Conservation (phyloP, 192 early-diverging fungal genomes). For the Helicostylum pulchrum region DNA sequence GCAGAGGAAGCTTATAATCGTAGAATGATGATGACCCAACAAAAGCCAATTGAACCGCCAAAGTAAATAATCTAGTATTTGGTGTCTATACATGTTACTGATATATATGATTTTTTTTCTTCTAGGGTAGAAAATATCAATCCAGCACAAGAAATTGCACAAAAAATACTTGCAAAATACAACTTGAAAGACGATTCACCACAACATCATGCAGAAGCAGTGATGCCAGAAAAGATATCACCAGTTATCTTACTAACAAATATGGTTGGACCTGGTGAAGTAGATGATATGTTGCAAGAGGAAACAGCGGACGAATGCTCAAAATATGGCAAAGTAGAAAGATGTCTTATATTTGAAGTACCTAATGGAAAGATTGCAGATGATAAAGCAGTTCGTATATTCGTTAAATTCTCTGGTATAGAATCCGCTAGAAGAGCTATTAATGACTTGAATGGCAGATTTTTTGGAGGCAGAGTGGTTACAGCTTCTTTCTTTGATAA, state of each 20-base stretch:
- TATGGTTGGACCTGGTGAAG: conserved; percentile 77
- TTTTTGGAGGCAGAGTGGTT: conserved; percentile 72
- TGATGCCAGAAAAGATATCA: background rate
- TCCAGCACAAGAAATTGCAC: conserved; percentile 27
- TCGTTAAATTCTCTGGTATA: conserved; percentile 62
- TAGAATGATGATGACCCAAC: conserved; percentile 37
- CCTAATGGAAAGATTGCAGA: conserved; percentile 49
- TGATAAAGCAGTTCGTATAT: conserved; percentile 75
- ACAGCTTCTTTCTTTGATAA: conserved; percentile 60
- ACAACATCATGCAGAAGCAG: background rate
- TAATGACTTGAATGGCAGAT: conserved; percentile 64
- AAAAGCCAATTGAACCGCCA: background rate
- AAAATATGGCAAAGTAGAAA: conserved; percentile 72
- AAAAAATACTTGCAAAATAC: conserved; percentile 37
- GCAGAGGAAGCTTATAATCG: conserved; percentile 71
- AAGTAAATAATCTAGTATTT: background rate
- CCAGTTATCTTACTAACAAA: conserved; percentile 65
- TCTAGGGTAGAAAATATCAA: background rate
- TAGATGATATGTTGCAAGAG: conserved; percentile 67
- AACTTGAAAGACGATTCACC: conserved; percentile 44
- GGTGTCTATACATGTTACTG: background rate
- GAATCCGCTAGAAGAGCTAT: conserved; percentile 52
- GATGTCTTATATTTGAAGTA: conserved; percentile 65
- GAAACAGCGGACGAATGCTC: conserved; percentile 78
- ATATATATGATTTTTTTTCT: background rate